Conservation (phyloP, 2,329 filamentous ascomycete species). For the Huntiella moniliformis region DNA sequence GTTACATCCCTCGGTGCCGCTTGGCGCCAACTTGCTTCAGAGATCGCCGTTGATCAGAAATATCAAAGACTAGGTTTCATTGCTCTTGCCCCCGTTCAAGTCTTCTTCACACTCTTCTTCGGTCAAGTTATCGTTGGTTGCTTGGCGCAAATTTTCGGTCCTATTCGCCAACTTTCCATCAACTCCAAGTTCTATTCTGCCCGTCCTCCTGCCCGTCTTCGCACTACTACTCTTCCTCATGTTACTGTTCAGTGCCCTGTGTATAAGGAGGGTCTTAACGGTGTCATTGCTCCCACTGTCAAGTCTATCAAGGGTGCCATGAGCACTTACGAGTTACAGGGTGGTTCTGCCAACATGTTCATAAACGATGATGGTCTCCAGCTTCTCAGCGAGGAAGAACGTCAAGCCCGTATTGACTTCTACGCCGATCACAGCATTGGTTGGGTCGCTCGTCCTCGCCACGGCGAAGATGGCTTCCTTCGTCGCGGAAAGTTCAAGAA, state of each 20-base stretch:
- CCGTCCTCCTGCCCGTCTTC: conserved; percentile 43
- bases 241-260: conserved; percentile 74
- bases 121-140: conserved; percentile 61
- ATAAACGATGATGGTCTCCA: conserved; percentile 61
- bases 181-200: conserved; percentile 77
- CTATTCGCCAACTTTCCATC: conserved; percentile 49
- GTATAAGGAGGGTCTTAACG: conserved; percentile 64
- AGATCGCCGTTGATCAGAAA: conserved; percentile 44
- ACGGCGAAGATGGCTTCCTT: conserved; percentile 42
- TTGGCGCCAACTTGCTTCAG: conserved; percentile 49
- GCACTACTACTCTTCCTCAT: conserved; percentile 41
- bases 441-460: conserved; percentile 47
- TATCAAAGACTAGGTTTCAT: conserved; percentile 47
- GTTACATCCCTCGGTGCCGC: conserved; percentile 49
- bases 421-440: conserved; percentile 52
- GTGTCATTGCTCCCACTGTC: conserved; percentile 60
- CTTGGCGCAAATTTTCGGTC: conserved; percentile 56
- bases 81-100: conserved; percentile 47
- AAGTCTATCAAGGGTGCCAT: conserved; percentile 62
- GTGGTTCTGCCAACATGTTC: conserved; percentile 61
- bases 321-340: conserved; percentile 57
- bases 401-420: conserved; percentile 45
- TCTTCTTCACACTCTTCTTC: conserved; percentile 72
- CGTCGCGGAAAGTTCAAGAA: conserved; percentile 49
- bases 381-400: conserved; percentile 42